Base-by-base conservation (phyloP, 1,284 basidiomycete species). In the Ceratobasidium theobromae region DNA sequence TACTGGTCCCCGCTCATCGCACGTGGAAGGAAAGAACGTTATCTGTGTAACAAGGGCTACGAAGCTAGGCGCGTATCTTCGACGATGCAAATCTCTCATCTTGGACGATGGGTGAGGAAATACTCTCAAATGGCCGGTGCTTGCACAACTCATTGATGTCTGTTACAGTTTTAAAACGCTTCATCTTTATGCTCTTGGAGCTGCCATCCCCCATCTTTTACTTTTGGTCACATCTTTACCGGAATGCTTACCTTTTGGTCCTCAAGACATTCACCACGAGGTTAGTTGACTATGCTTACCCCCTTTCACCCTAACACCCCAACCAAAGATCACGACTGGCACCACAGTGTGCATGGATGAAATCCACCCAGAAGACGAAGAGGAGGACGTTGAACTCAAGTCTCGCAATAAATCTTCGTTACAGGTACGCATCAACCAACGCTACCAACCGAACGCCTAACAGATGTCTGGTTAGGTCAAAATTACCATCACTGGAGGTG, bases 41-140 rank as follows among this genome's bases (percentile, higher is more conserved):
- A 86, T 95, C 40, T 91, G 91, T 69, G 75, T 95, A 53, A 91
- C 91, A 69, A 85, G 93, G 51, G 89, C 87, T 73, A 91, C 89
- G 1, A 78, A 82, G 25, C 74, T 95, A 14, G 88, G 85, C 21
- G 80, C 82, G 67, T 93, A 94, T 74, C 82, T 95, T 75, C 81
- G 88, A 49, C 82, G 90, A 66, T 94, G 92, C 75, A 89, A 89
- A 73, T 83, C 86, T 68, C 75, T 90, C 49, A 77, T 94, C 23
- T 74, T 93, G 28, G 84, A 88, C 67, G 88, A 94, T 71, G 92
- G 90, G 87, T 91, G 72, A 38, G 68, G 38, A 84, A 78, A 2
- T 40, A 25, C 65, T 41, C 11, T 33, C n/a, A 14, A 43, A 25
- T 35, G 46, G 14, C 25, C 4, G 35, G 51, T 16, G 41, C 32